Conservation (phyloP, 202 grass and related monocot species). For the Hordeum pubiflorum region DNA sequence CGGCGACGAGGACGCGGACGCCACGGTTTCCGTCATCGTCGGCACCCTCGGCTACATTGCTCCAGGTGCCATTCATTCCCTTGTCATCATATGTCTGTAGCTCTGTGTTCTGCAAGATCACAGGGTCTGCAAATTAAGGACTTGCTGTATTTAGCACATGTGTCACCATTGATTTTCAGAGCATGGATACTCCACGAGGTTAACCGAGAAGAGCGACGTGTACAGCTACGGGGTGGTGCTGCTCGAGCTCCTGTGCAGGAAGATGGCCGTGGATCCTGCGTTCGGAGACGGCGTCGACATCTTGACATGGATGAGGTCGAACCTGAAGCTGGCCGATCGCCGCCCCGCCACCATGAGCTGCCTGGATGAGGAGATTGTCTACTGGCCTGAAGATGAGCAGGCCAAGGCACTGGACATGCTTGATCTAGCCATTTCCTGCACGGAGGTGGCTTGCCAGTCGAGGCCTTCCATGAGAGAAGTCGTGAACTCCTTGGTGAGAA, state of each 20-base stretch:
- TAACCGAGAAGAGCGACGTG: constrained; percentile 61
- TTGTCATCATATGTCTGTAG: not conserved
- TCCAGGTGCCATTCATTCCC: constrained; percentile 30
- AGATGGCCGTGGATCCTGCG: constrained; percentile 43
- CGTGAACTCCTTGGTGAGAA: constrained; percentile 34
- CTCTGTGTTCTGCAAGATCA: not conserved
- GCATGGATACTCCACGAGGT: constrained; percentile 46
- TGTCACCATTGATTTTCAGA: constrained; percentile 14
- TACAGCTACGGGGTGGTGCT: constrained; percentile 63
- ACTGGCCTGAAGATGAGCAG: constrained; percentile 46
- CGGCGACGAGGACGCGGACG: constrained; percentile 15
- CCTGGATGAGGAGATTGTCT: constrained; percentile 42
- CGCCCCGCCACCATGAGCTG: constrained; percentile 1
- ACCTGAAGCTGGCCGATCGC: constrained; percentile 22
- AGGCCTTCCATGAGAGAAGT: constrained; percentile 62
- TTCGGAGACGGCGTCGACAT: constrained; percentile 56
- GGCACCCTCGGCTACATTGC: constrained; percentile 73
- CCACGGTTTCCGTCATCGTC: constrained; percentile 39
- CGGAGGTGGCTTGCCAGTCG: constrained; percentile 29
- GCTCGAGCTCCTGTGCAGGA: constrained; percentile 56
- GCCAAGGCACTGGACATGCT: constrained; percentile 34
- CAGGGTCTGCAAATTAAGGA: not conserved
- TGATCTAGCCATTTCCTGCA: constrained; percentile 46
- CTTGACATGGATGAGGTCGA: constrained; percentile 44
- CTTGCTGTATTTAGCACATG: not conserved